Evolutionary conservation across 208 protist species (phyloP).

Genomic region (Porcisia hertigi): DNA sequence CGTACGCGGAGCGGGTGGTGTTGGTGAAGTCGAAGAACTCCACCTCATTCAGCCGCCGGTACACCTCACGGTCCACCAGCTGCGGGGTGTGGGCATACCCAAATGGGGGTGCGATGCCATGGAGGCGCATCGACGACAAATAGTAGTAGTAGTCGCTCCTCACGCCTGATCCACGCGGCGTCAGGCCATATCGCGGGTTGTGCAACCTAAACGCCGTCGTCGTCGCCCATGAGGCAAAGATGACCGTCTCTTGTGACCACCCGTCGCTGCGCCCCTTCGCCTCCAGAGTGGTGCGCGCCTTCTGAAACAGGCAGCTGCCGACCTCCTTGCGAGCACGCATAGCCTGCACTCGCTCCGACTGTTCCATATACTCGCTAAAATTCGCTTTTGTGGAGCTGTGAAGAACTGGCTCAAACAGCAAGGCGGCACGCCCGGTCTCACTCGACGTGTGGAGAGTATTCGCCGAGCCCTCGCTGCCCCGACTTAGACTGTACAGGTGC

Average conservation of each 20-base stretch:
- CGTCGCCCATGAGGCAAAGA: slow-evolving; percentile 15
- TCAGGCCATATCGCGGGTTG: slow-evolving; percentile 5
- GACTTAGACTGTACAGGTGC: too few species aligned
- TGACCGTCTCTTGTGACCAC: neutral
- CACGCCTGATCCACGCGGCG: slow-evolving; percentile 16
- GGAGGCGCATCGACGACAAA: slow-evolving; percentile 16
- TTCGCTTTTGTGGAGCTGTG: slow-evolving; percentile 13
- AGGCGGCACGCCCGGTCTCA: slow-evolving; percentile 4
- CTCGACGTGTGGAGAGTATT: too few species aligned
- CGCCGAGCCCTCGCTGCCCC: too few species aligned
- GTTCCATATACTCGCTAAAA: neutral
- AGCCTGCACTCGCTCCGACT: neutral
- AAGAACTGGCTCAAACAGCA: slow-evolving; percentile 33
- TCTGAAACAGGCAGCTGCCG: slow-evolving; percentile 13
- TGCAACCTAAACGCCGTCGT: slow-evolving; percentile 11
- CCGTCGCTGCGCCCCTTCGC: too few species aligned
- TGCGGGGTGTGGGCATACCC: slow-evolving; percentile 31
- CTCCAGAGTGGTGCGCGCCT: neutral
- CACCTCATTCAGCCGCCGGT: slow-evolving; percentile 22
- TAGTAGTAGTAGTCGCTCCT: slow-evolving; percentile 22
- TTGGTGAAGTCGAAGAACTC: slow-evolving; percentile 28
- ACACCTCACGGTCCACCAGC: slow-evolving; percentile 26
- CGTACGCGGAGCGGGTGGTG: slow-evolving; percentile 24
- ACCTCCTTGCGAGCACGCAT: slow-evolving; percentile 6
- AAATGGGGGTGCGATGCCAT: slow-evolving; percentile 29